phyloP scores from a whole-genome alignment of 345 rosid genomes.

The Ricinus communis region DNA sequence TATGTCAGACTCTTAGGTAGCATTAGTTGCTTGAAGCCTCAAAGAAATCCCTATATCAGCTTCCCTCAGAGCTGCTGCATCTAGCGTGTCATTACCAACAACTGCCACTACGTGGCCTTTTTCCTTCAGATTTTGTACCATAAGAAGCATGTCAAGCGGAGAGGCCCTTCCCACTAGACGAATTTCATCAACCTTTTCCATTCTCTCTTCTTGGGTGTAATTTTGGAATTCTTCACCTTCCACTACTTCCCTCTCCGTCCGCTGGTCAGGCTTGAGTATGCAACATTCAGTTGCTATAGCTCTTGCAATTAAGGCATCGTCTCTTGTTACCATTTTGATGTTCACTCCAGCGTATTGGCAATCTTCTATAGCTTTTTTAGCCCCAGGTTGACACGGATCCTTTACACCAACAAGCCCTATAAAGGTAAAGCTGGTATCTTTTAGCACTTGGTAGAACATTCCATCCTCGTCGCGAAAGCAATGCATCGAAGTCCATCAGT shows the following conservation, averaged over 20 bases:
- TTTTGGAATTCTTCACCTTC: conserved; percentile 61
- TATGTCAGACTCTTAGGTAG: conserved; percentile 76
- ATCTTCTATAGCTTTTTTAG: conserved; percentile 52
- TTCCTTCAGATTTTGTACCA: conserved; percentile 71
- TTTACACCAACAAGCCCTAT: conserved; percentile 75
- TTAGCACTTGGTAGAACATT: conserved; percentile 24
- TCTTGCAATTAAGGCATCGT: conserved; percentile 66
- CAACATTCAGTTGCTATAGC: conserved; percentile 81
- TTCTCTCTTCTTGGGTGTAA: conserved; percentile 41
- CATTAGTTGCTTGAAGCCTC: conserved; percentile 79
- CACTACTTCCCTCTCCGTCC: conserved; percentile 32
- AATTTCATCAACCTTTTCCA: conserved; percentile 51
- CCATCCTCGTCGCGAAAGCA: conserved; percentile 49
- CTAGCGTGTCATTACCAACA: conserved; percentile 68
- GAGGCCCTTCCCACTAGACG: conserved; percentile 78
- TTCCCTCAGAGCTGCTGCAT: conserved; percentile 74
- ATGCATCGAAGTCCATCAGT: conserved; percentile 68
- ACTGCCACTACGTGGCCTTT: conserved; percentile 74
- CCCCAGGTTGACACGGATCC: conserved; percentile 70
- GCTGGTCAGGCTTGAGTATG: conserved; percentile 44
- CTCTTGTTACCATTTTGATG: conserved; percentile 82
- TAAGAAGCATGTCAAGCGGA: conserved; percentile 65
- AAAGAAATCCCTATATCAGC: conserved; percentile 74
- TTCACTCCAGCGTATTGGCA: conserved; percentile 67
- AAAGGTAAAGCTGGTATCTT: conserved; percentile 45